Conservation (phyloP, 768 basidiomycete species). For the Ramaria sp. region DNA sequence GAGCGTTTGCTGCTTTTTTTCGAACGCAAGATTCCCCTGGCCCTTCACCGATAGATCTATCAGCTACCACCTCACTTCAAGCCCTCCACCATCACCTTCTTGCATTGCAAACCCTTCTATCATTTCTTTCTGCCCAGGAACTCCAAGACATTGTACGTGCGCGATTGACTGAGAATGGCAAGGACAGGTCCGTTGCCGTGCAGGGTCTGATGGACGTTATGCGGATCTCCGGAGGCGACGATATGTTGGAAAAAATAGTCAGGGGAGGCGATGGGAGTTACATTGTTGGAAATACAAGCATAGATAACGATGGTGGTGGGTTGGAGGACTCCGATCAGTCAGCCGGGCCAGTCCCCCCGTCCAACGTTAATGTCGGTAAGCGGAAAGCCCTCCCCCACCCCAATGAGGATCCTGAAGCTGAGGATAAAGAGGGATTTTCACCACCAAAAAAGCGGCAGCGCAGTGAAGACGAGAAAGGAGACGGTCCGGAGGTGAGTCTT, state of each 20-base stretch:
- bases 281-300: background rate
- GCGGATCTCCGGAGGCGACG: background rate
- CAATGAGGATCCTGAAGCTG: background rate
- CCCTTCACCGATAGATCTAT: background rate
- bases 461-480: background rate
- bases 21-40: slow-evolving; percentile 3
- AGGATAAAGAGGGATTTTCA: background rate
- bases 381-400: background rate
- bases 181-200: slow-evolving; percentile 1
- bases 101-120: slow-evolving; percentile 6
- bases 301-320: background rate
- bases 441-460: background rate
- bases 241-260: background rate
- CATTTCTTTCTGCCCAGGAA: background rate
- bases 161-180: slow-evolving; percentile 1
- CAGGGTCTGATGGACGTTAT: slow-evolving; percentile 7
- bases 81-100: background rate
- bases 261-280: background rate
- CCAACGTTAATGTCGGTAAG: background rate
- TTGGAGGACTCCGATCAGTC: background rate
- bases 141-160: slow-evolving; percentile 1
- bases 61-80: background rate
- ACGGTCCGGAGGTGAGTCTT: background rate
- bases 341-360: background rate
- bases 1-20: slow-evolving; percentile 7